phyloP scores from a whole-genome alignment of 306 rosid genomes.

The Gastrolobium bilobum region DNA sequence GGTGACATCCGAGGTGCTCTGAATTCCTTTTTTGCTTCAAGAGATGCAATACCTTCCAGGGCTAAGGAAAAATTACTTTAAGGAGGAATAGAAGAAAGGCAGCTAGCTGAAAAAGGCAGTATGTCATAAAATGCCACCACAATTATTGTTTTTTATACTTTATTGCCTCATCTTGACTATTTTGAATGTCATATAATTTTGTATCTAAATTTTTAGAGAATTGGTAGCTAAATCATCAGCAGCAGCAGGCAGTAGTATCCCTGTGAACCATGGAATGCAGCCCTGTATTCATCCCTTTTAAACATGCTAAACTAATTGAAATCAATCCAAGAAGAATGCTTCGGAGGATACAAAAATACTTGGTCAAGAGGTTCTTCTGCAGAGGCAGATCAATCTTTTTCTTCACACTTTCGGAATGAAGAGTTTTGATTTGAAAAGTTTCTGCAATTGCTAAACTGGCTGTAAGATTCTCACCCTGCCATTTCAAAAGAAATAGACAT shows the following conservation, averaged over 20 bases:
- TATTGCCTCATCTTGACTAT: constrained; percentile 28
- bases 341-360: constrained; percentile 91
- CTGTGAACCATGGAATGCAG: constrained; percentile 36
- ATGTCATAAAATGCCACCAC: constrained; percentile 8
- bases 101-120: not conserved
- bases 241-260: constrained; percentile 25
- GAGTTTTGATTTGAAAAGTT: constrained; percentile 56
- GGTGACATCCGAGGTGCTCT: constrained; percentile 84
- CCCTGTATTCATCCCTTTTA: constrained; percentile 33
- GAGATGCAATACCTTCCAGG: constrained; percentile 88
- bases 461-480: constrained; percentile 62
- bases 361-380: constrained; percentile 90
- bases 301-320: constrained; percentile 26
- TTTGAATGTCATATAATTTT: constrained; percentile 22
- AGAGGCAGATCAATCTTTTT: constrained; percentile 85
- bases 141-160: not conserved
- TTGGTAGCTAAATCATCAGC: not conserved
- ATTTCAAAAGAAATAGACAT: constrained; percentile 47
- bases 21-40: constrained; percentile 91
- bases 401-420: constrained; percentile 63
- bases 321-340: constrained; percentile 10
- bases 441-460: constrained; percentile 43
- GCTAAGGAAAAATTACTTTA: constrained; percentile 61
- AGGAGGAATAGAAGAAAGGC: constrained; percentile 36
- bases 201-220: constrained; percentile 14